A percentile compares a stretch with the other conserved stretches of the same genome.
These are phyloP conservation scores for Baeospora myosura DNA, from an alignment of 1,284 basidiomycete genomes.

Conservation along the genomic window DNA sequence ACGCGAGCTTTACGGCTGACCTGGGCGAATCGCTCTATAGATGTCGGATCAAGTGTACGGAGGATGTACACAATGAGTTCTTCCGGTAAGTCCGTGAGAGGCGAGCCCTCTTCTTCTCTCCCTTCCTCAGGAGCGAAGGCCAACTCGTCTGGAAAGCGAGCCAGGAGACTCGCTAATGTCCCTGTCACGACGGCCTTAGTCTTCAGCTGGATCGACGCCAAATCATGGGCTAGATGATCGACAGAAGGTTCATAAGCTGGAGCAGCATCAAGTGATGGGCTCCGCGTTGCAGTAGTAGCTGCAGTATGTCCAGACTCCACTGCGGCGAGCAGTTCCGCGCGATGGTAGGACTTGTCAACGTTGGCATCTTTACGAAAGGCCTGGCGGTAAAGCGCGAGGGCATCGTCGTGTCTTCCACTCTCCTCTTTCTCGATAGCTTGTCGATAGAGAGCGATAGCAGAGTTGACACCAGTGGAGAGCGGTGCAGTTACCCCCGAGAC, in stretches of 20 bases:
- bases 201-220: neutral
- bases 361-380: slow-evolving; percentile 71
- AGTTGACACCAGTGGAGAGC: slow-evolving; percentile 28
- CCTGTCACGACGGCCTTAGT: slow-evolving; percentile 23
- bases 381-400: slow-evolving; percentile 65
- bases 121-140: slow-evolving; percentile 63
- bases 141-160: slow-evolving; percentile 41
- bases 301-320: slow-evolving; percentile 21
- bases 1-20: slow-evolving; percentile 69
- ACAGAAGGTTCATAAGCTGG: slow-evolving; percentile 14
- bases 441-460: slow-evolving; percentile 62
- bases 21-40: slow-evolving; percentile 71
- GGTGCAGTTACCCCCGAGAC: slow-evolving; percentile 4
- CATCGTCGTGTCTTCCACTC: slow-evolving; percentile 65
- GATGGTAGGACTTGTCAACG: slow-evolving; percentile 58
- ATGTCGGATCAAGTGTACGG: slow-evolving; percentile 50
- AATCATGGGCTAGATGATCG: slow-evolving; percentile 10
- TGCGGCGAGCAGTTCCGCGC: slow-evolving; percentile 41
- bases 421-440: slow-evolving; percentile 70
- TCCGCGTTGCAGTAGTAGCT: slow-evolving; percentile 5
- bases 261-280: slow-evolving; percentile 6
- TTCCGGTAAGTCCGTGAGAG: slow-evolving; percentile 59
- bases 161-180: slow-evolving; percentile 40
- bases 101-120: slow-evolving; percentile 50
- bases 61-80: slow-evolving; percentile 70